Evolutionary conservation across 768 basidiomycete species (phyloP), one percentile per base, ranked within the genome.

Genomic region (Collybia sp.): DNA sequence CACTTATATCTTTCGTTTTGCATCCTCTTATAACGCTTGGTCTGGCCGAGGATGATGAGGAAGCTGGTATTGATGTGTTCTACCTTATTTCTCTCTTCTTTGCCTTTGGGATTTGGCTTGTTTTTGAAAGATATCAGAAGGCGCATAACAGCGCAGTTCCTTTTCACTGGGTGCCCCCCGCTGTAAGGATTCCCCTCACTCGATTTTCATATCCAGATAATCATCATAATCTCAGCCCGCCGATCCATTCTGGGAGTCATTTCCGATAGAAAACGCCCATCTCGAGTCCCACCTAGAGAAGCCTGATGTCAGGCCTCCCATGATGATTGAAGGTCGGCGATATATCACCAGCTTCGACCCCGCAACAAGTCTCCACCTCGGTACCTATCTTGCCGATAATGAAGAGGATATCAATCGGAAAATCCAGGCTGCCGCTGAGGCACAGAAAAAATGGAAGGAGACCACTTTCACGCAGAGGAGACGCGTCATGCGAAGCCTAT

Each of bases 271-370:
- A 12, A 68, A 82, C 16, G 77, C 90, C 5, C 68, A 70, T 43
- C 71, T 93, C 37, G 71, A 75, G 49, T 83, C 88, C 3, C 92
- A 94, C 61, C 61, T 76, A 34, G 66, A 68, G 6, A 71, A 79
- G 50, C 62, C 69, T 1, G 73, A 74, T 9, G 69, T 93, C 30
- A 66, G 76, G 32, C 81, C 84, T 2, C 58, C 71, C 1, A 58
- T 73, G 37, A 59, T 64, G 11, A 60, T 75, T 25, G 60, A 68
- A 1, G 72, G 71, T 34, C 70, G 79, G 39, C 73, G 80, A 35
- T 92, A 87, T 58, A 86, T 97, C 49, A 98, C 95, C 2, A 84
- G 85, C 60, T 98, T 81, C 55, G 95, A 97, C 63, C 95, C 95
- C 12, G 83, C 93, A 3, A 94, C 89, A 12, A 84, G 83, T 16